Base-by-base conservation (phyloP, 2,329 filamentous ascomycete species). In the Penicillium sp. region DNA sequence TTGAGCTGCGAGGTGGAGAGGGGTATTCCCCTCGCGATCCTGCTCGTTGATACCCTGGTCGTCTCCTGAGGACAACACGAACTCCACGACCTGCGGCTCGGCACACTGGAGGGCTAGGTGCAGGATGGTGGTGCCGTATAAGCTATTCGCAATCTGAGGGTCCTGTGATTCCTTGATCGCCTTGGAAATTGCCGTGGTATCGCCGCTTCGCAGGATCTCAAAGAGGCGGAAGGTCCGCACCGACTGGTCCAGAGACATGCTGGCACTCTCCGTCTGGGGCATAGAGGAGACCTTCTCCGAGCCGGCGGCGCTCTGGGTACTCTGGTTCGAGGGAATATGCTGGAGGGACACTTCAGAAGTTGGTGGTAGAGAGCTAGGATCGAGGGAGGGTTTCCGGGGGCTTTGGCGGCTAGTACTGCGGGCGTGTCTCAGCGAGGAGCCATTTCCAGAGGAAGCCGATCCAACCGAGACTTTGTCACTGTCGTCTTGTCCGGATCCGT, bases 61-160 rank as follows among this genome's bases (percentile, higher is more conserved):
- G 26, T 88, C 85, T 58, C 91, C 80, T 48, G 82, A 81, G 1
- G 91, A 92, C 39, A 99, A 77, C n/a, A 97, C 89, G 67, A 93
- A 97, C 71, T 99, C 92, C 50, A 99, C 89, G 24, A 99, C 92
- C 18, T 91, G 87, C 45, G 89, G 83, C 71, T 97, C 94, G 46
- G 94, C 93, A 75, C 93, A 97, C 75, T 99, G 94, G 40, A 97
- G 91, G 23, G 94, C 92, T 36, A 99, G 81, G 72, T 99, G 93
- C 33, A 99, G 81, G 37, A 97, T 88, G 2, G 91, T 94, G 1
- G 92, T 97, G 51, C 95, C 92, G 71, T 52, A 79, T 67, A 61
- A 72, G 65, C 56, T 74, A 67, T 57, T 73, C 65, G 58, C 77
- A 71, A 55, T 78, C 73, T 62, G 83, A 62, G 60, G 83, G 82